A percentile compares a stretch with the other conserved stretches of the same genome.
These are phyloP conservation scores for Marchantia paleacea DNA, from an alignment of 225 moss, liverwort and hornwort species.

Conservation along the genomic window DNA sequence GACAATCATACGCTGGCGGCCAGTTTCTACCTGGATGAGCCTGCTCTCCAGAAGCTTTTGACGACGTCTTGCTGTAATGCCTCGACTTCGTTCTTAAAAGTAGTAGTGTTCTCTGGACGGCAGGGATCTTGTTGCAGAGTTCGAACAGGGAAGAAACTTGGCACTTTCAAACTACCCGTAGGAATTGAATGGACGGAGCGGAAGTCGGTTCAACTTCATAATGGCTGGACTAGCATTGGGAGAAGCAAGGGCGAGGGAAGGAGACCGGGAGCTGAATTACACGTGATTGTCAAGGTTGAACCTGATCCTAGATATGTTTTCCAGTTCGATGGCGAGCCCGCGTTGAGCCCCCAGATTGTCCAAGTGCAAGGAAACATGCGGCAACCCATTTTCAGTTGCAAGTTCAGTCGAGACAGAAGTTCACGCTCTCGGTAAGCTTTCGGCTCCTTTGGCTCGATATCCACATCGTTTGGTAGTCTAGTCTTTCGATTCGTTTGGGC, in stretches of 20 bases:
- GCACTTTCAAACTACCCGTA: slow-evolving; percentile 59
- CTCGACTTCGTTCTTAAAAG: slow-evolving; percentile 52
- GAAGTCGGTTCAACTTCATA: slow-evolving; percentile 53
- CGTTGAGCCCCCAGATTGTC: slow-evolving; percentile 77
- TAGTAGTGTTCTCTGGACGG: slow-evolving; percentile 64
- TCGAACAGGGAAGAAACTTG: slow-evolving; percentile 53
- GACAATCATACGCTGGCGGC: slow-evolving; percentile 57
- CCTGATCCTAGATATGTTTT: slow-evolving; percentile 76
- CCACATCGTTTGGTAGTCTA: not conserved
- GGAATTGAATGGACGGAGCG: slow-evolving; percentile 66
- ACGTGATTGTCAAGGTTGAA: slow-evolving; percentile 68
- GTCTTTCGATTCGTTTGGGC: not conserved
- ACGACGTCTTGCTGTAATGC: slow-evolving; percentile 45
- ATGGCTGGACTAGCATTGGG: slow-evolving; percentile 73
- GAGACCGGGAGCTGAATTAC: slow-evolving; percentile 64
- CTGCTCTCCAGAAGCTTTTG: slow-evolving; percentile 58
- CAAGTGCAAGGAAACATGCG: slow-evolving; percentile 72
- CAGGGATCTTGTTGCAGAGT: slow-evolving; percentile 51
- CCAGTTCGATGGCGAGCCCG: slow-evolving; percentile 78
- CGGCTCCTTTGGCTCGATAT: not conserved
- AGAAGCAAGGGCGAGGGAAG: slow-evolving; percentile 50
- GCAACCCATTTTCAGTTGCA: slow-evolving; percentile 91
- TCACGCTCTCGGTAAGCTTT: slow-evolving; percentile 56
- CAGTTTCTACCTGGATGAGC: slow-evolving; percentile 80
- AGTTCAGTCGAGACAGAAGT: slow-evolving; percentile 79